Conservation (phyloP, 176 grass and related monocot genomes). For the Alloteropsis semialata region DNA sequence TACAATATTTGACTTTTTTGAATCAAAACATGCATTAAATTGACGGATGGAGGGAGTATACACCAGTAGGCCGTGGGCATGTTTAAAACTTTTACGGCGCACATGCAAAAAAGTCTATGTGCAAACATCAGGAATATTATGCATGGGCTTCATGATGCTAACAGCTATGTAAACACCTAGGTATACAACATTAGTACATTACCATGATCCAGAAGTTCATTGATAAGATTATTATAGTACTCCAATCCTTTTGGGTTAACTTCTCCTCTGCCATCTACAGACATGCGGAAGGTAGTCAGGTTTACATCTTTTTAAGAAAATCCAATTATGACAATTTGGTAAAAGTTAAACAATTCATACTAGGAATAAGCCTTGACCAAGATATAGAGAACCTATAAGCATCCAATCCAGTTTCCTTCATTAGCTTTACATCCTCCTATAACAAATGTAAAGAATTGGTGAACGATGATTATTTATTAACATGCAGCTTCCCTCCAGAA, state of each 20-base stretch:
- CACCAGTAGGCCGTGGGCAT: background rate
- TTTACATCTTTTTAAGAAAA: background rate
- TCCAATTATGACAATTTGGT: background rate
- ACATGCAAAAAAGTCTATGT: background rate
- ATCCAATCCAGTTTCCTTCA: conserved; percentile 39
- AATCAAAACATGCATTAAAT: background rate
- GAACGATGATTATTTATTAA: background rate
- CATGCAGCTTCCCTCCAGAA: background rate
- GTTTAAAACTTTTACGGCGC: background rate
- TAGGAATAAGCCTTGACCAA: conserved; percentile 56
- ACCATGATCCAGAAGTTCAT: conserved; percentile 45
- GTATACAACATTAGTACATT: background rate
- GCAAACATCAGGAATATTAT: background rate
- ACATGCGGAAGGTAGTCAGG: background rate
- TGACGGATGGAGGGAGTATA: background rate
- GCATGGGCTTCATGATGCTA: background rate
- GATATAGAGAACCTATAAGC: conserved; percentile 60
- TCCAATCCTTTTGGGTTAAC: conserved; percentile 52
- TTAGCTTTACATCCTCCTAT: conserved; percentile 54
- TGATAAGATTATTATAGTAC: conserved; percentile 52
- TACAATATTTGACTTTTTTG: background rate
- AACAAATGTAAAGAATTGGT: conserved; percentile 1
- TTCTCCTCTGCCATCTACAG: conserved; percentile 46
- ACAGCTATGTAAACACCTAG: background rate
- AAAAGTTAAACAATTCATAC: conserved; percentile 14